These are phyloP conservation scores for Trametopsis cervina DNA, from an alignment of 768 basidiomycete species.

Conservation along the genomic window DNA sequence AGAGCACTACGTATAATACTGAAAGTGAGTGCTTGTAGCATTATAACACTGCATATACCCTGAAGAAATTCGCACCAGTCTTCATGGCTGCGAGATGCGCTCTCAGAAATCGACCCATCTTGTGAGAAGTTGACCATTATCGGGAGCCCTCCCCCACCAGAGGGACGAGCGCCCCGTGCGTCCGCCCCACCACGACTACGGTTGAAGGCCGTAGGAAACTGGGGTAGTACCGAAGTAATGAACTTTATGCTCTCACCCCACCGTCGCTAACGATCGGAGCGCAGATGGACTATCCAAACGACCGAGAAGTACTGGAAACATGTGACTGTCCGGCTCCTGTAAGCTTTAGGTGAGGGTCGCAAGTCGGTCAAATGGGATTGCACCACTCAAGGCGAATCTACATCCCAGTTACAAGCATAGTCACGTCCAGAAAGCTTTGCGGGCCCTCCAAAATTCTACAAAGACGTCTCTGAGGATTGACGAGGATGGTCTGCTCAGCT, in stretches of 20 bases:
- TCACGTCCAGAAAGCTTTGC: slow-evolving; percentile 65
- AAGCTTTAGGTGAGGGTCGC: slow-evolving; percentile 56
- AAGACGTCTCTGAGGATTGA: slow-evolving; percentile 90
- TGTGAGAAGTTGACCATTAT: slow-evolving; percentile 82
- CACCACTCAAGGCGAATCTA: neutral
- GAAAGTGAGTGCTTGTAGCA: slow-evolving; percentile 41
- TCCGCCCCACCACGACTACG: slow-evolving; percentile 60
- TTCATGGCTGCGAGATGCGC: slow-evolving; percentile 89
- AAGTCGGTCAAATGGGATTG: neutral
- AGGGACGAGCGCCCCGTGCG: slow-evolving; percentile 19
- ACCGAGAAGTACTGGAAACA: slow-evolving; percentile 82
- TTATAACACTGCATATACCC: too few species aligned
- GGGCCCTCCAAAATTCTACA: slow-evolving; percentile 74
- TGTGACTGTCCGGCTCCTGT: slow-evolving; percentile 73
- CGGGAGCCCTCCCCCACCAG: slow-evolving; percentile 51
- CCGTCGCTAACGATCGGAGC: neutral
- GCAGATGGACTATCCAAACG: slow-evolving; percentile 95
- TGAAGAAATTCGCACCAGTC: too few species aligned
- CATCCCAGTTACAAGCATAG: slow-evolving; percentile 66
- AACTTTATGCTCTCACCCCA: too few species aligned
- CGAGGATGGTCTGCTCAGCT: slow-evolving; percentile 69
- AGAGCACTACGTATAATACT: slow-evolving; percentile 81
- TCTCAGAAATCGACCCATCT: slow-evolving; percentile 86
- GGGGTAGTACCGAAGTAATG: slow-evolving; percentile 77
- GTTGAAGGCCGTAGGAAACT: slow-evolving; percentile 74